Evolutionary conservation across 495 filamentous ascomycete species (phyloP).

Genomic region (Cenococcum geophilum): DNA sequence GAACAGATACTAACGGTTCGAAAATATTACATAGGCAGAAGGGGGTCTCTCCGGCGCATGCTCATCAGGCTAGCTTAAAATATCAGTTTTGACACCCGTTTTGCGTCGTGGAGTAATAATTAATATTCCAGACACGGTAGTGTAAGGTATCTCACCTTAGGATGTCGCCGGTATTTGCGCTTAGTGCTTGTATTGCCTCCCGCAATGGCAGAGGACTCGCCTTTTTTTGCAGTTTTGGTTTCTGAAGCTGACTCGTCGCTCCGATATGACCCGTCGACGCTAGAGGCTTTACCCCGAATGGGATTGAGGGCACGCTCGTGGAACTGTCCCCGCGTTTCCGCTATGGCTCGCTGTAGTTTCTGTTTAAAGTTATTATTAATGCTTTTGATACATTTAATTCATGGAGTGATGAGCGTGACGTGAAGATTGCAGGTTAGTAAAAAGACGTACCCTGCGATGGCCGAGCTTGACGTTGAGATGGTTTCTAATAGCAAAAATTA

Average conservation of each 20-base stretch:
- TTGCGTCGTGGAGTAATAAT: neutral
- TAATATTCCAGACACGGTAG: neutral
- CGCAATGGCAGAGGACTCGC: constrained; percentile 9
- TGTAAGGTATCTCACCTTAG: constrained; percentile 51
- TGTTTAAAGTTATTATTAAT: constrained; percentile 5
- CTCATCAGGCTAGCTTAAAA: constrained; percentile 55
- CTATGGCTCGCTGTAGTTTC: constrained; percentile 38
- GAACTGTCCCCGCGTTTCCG: constrained; percentile 26
- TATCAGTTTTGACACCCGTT: constrained; percentile 12
- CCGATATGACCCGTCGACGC: constrained; percentile 27
- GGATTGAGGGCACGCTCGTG: constrained; percentile 13
- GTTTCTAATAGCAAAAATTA: constrained; percentile 47
- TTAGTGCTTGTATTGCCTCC: constrained; percentile 45
- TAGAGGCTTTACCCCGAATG: constrained; percentile 11
- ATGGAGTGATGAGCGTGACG: neutral
- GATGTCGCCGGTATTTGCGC: constrained; percentile 71
- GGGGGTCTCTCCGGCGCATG: constrained; percentile 70
- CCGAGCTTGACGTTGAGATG: constrained; percentile 67
- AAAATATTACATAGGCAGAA: constrained; percentile 78
- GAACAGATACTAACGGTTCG: constrained; percentile 56
- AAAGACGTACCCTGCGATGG: constrained; percentile 61
- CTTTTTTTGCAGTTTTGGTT: constrained; percentile 16
- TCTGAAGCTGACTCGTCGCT: constrained; percentile 34
- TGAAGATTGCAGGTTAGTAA: neutral
- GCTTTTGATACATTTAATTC: no score